A percentile compares a stretch with the other conserved stretches of the same genome.
These are phyloP conservation scores for Acaromyces ingoldii DNA, from an alignment of 1,284 basidiomycete genomes.

Conservation along the genomic window DNA sequence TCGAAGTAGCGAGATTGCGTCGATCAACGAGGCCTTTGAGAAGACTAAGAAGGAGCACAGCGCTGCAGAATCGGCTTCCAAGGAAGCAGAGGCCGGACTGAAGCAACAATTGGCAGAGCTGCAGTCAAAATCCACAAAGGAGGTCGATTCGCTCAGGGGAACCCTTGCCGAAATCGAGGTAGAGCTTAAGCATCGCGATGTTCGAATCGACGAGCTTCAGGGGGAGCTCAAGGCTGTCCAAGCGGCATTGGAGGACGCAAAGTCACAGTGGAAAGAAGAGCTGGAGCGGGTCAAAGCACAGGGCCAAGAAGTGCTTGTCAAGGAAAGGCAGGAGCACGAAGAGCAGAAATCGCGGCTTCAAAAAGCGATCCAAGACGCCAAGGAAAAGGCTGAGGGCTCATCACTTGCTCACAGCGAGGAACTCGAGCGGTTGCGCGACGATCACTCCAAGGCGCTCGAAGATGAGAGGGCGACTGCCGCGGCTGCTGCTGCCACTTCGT, in stretches of 20 bases:
- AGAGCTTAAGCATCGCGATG: background rate
- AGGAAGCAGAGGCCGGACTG: background rate
- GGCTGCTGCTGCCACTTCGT: background rate
- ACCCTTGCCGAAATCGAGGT: background rate
- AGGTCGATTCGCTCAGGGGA: background rate
- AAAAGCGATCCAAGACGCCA: too few species aligned
- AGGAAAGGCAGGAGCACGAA: too few species aligned
- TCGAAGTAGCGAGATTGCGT: conserved; percentile 13
- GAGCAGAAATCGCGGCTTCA: too few species aligned
- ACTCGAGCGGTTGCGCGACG: too few species aligned
- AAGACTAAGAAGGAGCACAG: conserved; percentile 4
- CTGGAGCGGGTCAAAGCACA: too few species aligned
- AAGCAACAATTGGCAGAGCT: background rate
- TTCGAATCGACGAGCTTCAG: background rate
- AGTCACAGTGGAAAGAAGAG: too few species aligned
- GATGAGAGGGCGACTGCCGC: conserved; percentile 1
- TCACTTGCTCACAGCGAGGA: too few species aligned
- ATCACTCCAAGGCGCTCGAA: too few species aligned
- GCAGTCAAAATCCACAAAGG: background rate
- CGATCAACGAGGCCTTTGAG: background rate
- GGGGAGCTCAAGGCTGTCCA: conserved; percentile 9
- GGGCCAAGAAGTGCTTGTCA: too few species aligned
- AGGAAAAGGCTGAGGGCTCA: too few species aligned
- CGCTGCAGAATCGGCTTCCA: background rate
- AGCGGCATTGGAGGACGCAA: background rate